Base-by-base conservation (phyloP, 1,284 basidiomycete species). In the Wolfiporia cocos region DNA sequence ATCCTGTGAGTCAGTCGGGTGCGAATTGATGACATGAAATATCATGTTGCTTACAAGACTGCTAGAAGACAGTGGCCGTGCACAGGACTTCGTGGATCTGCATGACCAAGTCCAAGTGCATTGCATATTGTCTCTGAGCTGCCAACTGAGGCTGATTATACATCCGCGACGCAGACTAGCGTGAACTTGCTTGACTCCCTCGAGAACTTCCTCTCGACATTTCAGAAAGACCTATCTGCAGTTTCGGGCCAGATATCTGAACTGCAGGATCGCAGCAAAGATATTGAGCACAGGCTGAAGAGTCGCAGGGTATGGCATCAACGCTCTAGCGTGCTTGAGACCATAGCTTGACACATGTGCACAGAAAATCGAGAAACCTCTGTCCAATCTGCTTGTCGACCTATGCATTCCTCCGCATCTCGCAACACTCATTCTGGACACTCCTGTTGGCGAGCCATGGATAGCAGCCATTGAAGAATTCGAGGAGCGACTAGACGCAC, bases 211-310 rank as follows among this genome's bases (percentile, higher is more conserved):
- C 74, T 98, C 9, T 92, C 92, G 2, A 95, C 91, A 0, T 99
- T 99, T 56, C 93, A 97, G 63, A 85, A 77, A 51, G 94, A 99
- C 64, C 73, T 99, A 4, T 87, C 88, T 3, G 82, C 86, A 2
- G 93, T 98, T 4, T 97, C 95, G 2, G 88, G 91, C 0, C 94
- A 99, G 59, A 96, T 99, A 58, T 86, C 90, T 0, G 88, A 95
- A 50, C 73, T 99, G 19, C 95, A 99, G 60, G 76, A 80, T 47
- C 78, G 91, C 29, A 94, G 90, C 57, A 86, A 89, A 50, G 83
- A 86, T 36, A 95, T 99, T 37, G 94, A 97, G 50, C 78, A 77
- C 46, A 77, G 86, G 46, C 71, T 98, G 40, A 88, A 85, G 61
- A 87, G 83, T 36, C 75, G 93, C 43, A 76, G 84, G 63, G 92